Percentiles rank a stretch among this genome's conserved stretches.
These are phyloP conservation scores for Boechera stricta DNA, from an alignment of 345 rosid species.

Conservation along the genomic window DNA sequence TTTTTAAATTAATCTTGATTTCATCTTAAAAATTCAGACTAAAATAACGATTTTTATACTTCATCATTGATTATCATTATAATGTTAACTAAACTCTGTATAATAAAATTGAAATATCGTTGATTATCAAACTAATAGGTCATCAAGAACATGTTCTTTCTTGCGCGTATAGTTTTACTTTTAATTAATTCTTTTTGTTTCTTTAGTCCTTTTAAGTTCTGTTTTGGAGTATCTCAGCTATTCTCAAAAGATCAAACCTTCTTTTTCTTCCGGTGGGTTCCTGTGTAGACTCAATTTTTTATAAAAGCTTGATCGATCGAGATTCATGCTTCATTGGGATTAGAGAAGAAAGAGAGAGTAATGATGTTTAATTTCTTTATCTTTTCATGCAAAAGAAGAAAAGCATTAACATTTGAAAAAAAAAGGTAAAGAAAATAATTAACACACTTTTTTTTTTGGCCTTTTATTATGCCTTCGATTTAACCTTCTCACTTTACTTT, in stretches of 20 bases:
- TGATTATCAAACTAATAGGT: slow-evolving; percentile 9
- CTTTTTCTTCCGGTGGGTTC: slow-evolving; percentile 38
- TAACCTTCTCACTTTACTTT: slow-evolving; percentile 43
- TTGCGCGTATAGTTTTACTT: slow-evolving; percentile 22
- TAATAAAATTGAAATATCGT: not conserved
- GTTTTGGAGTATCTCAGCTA: slow-evolving; percentile 21
- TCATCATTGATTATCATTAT: not conserved
- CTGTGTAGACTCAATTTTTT: slow-evolving; percentile 26
- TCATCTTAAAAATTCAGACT: not conserved
- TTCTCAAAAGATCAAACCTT: slow-evolving; percentile 35
- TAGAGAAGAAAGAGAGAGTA: slow-evolving; percentile 45
- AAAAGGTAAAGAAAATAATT: slow-evolving; percentile 38
- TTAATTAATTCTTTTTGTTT: not conserved
- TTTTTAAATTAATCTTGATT: not conserved
- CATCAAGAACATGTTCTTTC: slow-evolving; percentile 21
- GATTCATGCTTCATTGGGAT: slow-evolving; percentile 50
- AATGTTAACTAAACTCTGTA: not conserved
- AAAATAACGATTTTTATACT: not conserved
- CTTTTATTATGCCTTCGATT: slow-evolving; percentile 36
- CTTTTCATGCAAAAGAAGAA: slow-evolving; percentile 49
- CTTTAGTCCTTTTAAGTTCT: slow-evolving; percentile 8
- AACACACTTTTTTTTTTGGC: slow-evolving; percentile 24
- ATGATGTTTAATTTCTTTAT: slow-evolving; percentile 43
- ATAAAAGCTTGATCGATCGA: slow-evolving; percentile 41
- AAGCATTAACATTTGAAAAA: slow-evolving; percentile 43